These are phyloP conservation scores for Hansfordia pulvinata DNA, from an alignment of 2,329 filamentous ascomycete genomes.

Conservation along the genomic window DNA sequence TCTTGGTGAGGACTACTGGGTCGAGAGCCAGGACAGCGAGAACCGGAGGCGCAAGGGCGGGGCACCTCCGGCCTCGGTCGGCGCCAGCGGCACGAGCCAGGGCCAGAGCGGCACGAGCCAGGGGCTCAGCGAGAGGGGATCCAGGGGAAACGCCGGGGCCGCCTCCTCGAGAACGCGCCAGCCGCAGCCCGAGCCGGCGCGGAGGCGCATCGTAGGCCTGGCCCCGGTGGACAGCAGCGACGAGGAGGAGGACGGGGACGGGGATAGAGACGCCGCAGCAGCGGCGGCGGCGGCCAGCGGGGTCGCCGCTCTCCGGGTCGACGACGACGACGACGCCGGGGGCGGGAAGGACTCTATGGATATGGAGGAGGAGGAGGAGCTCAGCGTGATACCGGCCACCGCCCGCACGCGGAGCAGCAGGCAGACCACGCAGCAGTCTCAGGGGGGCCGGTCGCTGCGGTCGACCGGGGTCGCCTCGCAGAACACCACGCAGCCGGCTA, in stretches of 20 bases:
- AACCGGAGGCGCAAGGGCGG: constrained; percentile 6
- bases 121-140: no score
- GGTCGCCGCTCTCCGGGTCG: constrained; percentile 24
- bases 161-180: no score
- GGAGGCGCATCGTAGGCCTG: constrained; percentile 6
- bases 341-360: constrained; percentile 6
- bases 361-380: constrained; percentile 11
- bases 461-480: no score
- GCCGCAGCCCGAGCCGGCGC: constrained; percentile 3
- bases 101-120: neutral
- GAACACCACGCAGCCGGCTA: no score
- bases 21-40: constrained; percentile 25
- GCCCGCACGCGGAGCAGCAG: constrained; percentile 7
- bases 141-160: no score
- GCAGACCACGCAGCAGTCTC: constrained; percentile 4
- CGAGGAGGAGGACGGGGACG: constrained; percentile 9
- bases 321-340: constrained; percentile 9
- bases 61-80: neutral
- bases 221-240: constrained; percentile 11
- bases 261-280: no score
- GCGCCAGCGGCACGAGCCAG: neutral
- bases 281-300: constrained; percentile 18
- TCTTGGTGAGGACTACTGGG: constrained; percentile 66
- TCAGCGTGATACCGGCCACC: constrained; percentile 8
- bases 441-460: no score